These are phyloP conservation scores for Pseudevernia furfuracea DNA, from an alignment of 495 filamentous ascomycete genomes.

Conservation along the genomic window DNA sequence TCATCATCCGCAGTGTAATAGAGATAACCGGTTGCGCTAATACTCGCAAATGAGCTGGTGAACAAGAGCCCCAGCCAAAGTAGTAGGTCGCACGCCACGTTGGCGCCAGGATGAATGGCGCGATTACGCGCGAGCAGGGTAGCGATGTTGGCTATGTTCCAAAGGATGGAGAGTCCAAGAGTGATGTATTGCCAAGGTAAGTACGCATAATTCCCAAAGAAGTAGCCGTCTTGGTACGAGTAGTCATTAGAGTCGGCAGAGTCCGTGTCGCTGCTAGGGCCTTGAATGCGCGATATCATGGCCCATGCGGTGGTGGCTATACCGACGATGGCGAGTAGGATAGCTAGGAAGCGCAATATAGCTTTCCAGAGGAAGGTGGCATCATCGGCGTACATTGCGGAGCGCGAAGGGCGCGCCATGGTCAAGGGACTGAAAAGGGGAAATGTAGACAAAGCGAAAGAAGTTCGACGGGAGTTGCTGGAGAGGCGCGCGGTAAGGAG, in stretches of 20 bases:
- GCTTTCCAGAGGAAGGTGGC: conserved; percentile 28
- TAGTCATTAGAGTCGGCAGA: not conserved
- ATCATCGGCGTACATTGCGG: conserved; percentile 5
- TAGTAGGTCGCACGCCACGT: conserved; percentile 31
- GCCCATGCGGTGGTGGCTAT: conserved; percentile 30
- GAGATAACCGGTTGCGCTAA: conserved; percentile 1
- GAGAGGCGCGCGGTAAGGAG: not conserved
- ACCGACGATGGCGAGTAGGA: conserved; percentile 27
- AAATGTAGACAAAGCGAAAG: not conserved
- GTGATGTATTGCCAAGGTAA: conserved; percentile 27
- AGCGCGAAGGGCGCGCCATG: conserved; percentile 16
- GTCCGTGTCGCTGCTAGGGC: not conserved
- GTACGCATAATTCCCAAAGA: not conserved
- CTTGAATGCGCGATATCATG: not conserved
- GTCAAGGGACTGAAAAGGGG: not conserved
- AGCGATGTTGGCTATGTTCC: conserved; percentile 23
- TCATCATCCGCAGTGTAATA: not conserved
- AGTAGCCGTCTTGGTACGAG: not conserved
- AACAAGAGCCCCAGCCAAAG: conserved; percentile 30
- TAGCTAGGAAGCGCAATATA: conserved; percentile 26
- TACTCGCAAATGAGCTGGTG: conserved; percentile 22
- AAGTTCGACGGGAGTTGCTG: not conserved
- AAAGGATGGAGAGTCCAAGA: conserved; percentile 24
- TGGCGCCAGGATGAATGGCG: conserved; percentile 30
- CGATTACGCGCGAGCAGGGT: conserved; percentile 18